Evolutionary conservation across 2,329 filamentous ascomycete species (phyloP), one percentile per base, ranked within the genome.

Genomic region (Atkinsonella hypoxylon): DNA sequence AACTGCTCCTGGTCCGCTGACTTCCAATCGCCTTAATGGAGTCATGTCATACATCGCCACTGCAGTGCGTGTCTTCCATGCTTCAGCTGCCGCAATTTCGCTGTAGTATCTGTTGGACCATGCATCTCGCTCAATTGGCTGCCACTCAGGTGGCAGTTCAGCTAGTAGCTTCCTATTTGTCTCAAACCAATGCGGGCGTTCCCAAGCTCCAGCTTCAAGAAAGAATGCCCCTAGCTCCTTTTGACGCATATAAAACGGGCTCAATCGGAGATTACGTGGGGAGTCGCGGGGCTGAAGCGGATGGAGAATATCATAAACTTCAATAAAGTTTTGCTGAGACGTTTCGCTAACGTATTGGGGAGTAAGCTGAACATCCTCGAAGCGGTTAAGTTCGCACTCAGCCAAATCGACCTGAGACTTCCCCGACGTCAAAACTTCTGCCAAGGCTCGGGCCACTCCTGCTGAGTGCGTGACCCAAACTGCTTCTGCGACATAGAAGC

Each of bases 381-480:
- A 83, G 1, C 81, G 76, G 2, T 72, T 69, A 0, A 83, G 62
- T 39, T 82, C 79, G 55, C 78, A 81, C 40, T 80, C 80, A 2
- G 74, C 66, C 4, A 83, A 64, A 48, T 83, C 79, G 34, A 81
- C 70, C 4, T 70, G 62, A 0, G 79, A 79, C 22, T 67, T 68
- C 2, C 79, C 80, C 1, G 68, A 70, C 0, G 79, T 82, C 26
- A 83, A 64, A 0, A 79, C 58, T 58, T 83, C 72, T 0, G 80
- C 80, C 1, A 83, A 59, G 0, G 80, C 78, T 26, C 77, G 73
- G 9, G 80, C 80, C 1, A 83, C 75, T 22, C 80, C 80, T 0
- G 78, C 79, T 0, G 79, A 82, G 55, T 83, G 80, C 17, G 80
- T 83, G 1, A 83, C 80, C 80, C 80, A 83, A 0, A 83, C 78